phyloP scores from a whole-genome alignment of 371 early-diverging fungal genomes.

The Saksenaea oblongispora region DNA sequence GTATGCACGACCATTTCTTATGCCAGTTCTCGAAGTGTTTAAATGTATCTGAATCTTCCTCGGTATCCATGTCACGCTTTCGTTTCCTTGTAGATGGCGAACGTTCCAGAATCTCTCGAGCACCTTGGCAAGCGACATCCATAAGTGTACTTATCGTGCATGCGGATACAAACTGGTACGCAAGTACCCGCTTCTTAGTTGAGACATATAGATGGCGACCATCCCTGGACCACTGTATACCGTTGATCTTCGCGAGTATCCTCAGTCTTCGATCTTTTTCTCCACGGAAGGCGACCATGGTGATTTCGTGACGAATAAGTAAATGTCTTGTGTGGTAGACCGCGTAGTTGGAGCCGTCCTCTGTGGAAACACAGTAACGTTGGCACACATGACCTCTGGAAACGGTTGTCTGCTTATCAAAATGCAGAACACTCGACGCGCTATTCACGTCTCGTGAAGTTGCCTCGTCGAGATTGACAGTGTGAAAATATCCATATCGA shows the following conservation, averaged over 20 bases:
- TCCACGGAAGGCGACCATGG: constrained; percentile 62
- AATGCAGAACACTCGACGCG: constrained; percentile 13
- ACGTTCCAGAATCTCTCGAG: constrained; percentile 16
- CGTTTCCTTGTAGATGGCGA: constrained; percentile 2
- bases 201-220: constrained; percentile 56
- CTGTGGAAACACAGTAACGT: background rate
- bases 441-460: constrained; percentile 1
- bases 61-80: background rate
- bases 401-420: constrained; percentile 7
- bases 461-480: constrained; percentile 47
- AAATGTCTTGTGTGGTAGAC: constrained; percentile 21
- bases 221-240: constrained; percentile 58
- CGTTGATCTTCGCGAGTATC: constrained; percentile 61
- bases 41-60: constrained; percentile 12
- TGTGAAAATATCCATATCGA: constrained; percentile 63
- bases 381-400: constrained; percentile 9
- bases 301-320: constrained; percentile 49
- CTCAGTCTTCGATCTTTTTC: constrained; percentile 48
- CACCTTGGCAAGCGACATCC: constrained; percentile 18
- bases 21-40: constrained; percentile 11
- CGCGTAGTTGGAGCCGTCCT: background rate
- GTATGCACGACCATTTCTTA: constrained; percentile 28
- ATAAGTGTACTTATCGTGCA: constrained; percentile 12
- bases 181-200: constrained; percentile 58
- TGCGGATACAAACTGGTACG: constrained; percentile 42